A percentile compares a stretch with the other conserved stretches of the same genome.
These are phyloP conservation scores for Cryptococcus sp. DNA, from an alignment of 1,284 basidiomycete genomes.

Conservation along the genomic window DNA sequence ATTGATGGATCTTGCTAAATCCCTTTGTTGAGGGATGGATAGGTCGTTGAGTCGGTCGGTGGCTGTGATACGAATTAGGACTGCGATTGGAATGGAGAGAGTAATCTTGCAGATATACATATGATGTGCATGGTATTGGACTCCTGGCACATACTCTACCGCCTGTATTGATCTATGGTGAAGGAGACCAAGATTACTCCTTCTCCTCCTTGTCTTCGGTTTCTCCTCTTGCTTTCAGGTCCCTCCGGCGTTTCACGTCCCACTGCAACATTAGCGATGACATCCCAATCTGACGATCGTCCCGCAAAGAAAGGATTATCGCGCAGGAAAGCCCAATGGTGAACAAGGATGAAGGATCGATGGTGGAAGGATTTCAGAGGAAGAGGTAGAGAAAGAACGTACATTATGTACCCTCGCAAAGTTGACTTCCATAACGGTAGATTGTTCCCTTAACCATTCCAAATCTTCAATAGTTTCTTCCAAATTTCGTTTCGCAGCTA, in stretches of 20 bases:
- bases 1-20: constrained; percentile 13
- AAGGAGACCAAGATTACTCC: too few species aligned
- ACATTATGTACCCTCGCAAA: constrained; percentile 90
- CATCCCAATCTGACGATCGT: neutral
- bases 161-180: too few species aligned
- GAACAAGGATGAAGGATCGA: neutral
- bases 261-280: constrained; percentile 23
- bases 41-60: neutral
- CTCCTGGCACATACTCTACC: neutral
- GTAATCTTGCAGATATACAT: neutral
- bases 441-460: constrained; percentile 89
- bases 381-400: constrained; percentile 12
- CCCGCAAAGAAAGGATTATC: neutral
- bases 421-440: constrained; percentile 98
- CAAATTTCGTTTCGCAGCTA: constrained; percentile 65
- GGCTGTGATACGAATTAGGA: neutral
- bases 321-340: neutral
- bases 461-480: constrained; percentile 76
- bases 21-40: constrained; percentile 10
- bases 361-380: neutral
- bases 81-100: neutral
- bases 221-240: constrained; percentile 5
- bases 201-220: constrained; percentile 20
- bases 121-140: neutral
- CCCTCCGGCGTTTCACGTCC: constrained; percentile 43